Conservation (phyloP, 2,329 filamentous ascomycete species). For the Mycosphaerella sp. region DNA sequence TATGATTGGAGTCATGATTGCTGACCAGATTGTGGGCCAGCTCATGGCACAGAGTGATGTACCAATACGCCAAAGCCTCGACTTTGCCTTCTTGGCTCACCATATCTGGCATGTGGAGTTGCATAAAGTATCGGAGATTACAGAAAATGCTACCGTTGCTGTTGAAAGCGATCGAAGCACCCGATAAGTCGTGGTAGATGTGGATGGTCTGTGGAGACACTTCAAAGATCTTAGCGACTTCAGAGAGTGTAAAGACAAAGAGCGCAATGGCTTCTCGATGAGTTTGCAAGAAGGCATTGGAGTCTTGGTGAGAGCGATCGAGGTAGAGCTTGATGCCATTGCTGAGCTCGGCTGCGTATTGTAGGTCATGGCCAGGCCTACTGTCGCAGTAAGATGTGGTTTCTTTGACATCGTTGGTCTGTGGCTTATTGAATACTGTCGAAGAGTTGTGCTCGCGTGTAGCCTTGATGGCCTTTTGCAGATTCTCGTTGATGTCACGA, state of each 20-base stretch:
- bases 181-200: constrained; percentile 76
- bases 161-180: constrained; percentile 90
- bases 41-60: constrained; percentile 92
- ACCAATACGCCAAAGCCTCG: constrained; percentile 82
- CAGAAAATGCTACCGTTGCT: constrained; percentile 81
- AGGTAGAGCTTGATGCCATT: constrained; percentile 71
- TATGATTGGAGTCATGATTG: constrained; percentile 71
- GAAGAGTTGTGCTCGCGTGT: constrained; percentile 71
- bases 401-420: constrained; percentile 69
- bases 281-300: constrained; percentile 53
- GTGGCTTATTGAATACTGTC: constrained; percentile 64
- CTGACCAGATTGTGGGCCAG: constrained; percentile 86
- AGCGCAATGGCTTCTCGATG: constrained; percentile 59
- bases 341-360: constrained; percentile 61
- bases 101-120: constrained; percentile 60
- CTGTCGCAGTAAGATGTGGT: constrained; percentile 77
- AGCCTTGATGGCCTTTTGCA: constrained; percentile 71
- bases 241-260: constrained; percentile 64
- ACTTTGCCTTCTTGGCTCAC: constrained; percentile 46
- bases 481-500: constrained; percentile 57
- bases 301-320: constrained; percentile 48
- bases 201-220: constrained; percentile 65
- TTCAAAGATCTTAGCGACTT: constrained; percentile 66
- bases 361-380: constrained; percentile 65
- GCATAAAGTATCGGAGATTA: constrained; percentile 80